Conservation (phyloP, 2,329 filamentous ascomycete genomes). For the Penicillium sp. region DNA sequence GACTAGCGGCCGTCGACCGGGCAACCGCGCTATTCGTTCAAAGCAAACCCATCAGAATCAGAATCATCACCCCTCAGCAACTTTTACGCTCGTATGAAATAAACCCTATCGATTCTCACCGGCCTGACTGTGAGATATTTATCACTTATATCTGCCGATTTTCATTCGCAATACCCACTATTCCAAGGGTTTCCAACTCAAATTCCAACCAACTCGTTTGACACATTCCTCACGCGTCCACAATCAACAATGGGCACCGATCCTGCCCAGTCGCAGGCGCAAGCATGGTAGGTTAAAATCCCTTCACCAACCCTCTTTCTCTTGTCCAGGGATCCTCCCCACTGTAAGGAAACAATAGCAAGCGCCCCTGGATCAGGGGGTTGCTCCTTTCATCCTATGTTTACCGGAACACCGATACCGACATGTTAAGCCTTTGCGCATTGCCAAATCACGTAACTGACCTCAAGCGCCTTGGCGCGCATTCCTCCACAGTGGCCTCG, state of each 20-base stretch:
- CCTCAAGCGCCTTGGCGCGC: slow-evolving; percentile 7
- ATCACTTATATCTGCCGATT: background rate
- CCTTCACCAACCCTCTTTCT: background rate
- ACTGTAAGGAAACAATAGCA: background rate
- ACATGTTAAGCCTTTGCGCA: background rate
- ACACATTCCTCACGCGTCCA: slow-evolving; percentile 31
- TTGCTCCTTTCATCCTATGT: background rate
- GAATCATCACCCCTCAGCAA: background rate
- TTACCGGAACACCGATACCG: background rate
- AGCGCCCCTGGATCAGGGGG: slow-evolving; percentile 10
- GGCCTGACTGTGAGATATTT: too few relatives aligned
- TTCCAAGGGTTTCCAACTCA: background rate
- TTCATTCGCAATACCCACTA: too few relatives aligned
- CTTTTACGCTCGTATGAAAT: background rate
- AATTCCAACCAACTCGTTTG: slow-evolving; percentile 20
- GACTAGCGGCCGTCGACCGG: background rate
- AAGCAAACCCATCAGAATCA: background rate
- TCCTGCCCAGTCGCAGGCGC: slow-evolving; percentile 19
- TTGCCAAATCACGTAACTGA: slow-evolving; percentile 16
- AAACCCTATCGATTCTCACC: background rate
- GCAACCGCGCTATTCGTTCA: background rate
- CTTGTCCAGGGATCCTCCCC: background rate
- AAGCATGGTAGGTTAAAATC: slow-evolving; percentile 22
- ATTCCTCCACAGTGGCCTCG: slow-evolving; percentile 8
- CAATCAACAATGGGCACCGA: slow-evolving; percentile 25